Evolutionary conservation across 768 basidiomycete genomes (phyloP), one percentile per base, ranked within the genome.

Genomic region (Cubamyces sp.): DNA sequence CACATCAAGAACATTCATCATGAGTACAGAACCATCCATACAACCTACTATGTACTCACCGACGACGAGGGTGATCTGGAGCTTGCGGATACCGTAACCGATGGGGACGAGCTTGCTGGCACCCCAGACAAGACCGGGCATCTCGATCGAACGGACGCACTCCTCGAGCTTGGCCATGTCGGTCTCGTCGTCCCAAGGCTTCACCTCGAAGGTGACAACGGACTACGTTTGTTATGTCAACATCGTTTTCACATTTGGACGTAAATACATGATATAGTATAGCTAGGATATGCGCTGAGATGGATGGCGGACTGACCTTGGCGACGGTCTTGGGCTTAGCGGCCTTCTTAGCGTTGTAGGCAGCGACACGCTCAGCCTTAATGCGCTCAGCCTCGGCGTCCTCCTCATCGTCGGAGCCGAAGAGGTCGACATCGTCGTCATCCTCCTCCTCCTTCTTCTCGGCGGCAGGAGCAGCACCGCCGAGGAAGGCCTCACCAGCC

Each of bases 101-200:
- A 98, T 86, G 49, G 96, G 80, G 53, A 98, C 94, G 54, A 98
- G 82, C 78, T 94, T 96, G 78, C 90, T 92, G 43, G 86, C 84
- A 76, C 97, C 96, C 97, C 97, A 99, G 51, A 98, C 84, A 60
- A 99, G 90, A 72, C 97, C 97, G 42, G 91, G 88, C 79, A 85
- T 79, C 76, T 92, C 84, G 70, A 98, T 87, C 21, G 92, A 87
- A 62, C 97, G 87, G 57, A 98, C 96, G 43, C 83, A 71, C 16
- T 81, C 76, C 77, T 98, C 96, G 69, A 98, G 82, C 53, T 80
- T 91, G 46, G 73, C 83, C 96, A 99, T 96, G 77, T 98, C 94
- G 53, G 97, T 99, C 81, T 97, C 95, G 73, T 98, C 96, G 75
- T 98, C 96, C 96, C 95, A 97, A 42, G 96, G 96, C 79, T 99